phyloP scores from a whole-genome alignment of 345 rosid species.

The Psidium guajava region DNA sequence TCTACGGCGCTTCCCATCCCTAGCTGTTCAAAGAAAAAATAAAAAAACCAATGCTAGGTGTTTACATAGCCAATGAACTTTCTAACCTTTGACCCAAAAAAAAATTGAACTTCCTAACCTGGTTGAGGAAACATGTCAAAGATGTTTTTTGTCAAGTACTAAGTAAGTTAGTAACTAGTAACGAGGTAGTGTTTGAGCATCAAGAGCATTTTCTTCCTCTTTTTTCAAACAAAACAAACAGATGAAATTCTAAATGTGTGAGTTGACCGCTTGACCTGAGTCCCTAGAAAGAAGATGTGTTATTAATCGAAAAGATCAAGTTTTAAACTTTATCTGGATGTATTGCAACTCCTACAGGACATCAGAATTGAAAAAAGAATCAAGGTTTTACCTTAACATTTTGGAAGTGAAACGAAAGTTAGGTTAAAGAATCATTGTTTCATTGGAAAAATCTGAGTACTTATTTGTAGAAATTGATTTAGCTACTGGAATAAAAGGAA shows the following conservation, averaged over 20 bases:
- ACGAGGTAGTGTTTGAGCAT: background rate
- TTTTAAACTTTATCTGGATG: background rate
- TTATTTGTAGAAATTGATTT: background rate
- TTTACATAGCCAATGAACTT: background rate
- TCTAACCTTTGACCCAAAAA: background rate
- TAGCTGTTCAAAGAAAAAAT: constrained; percentile 9
- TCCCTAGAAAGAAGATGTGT: background rate
- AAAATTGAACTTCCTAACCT: background rate
- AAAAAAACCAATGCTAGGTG: background rate
- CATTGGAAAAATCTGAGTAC: background rate
- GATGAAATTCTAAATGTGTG: background rate
- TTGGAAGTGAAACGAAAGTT: background rate
- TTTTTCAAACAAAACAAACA: background rate
- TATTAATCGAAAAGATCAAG: background rate
- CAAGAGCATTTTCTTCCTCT: background rate
- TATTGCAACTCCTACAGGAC: background rate
- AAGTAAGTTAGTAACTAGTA: background rate
- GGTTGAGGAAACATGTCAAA: background rate
- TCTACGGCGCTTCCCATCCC: constrained; percentile 98
- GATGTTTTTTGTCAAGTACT: background rate
- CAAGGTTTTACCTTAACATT: background rate
- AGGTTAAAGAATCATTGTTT: background rate
- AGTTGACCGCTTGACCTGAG: background rate
- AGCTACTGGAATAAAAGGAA: background rate
- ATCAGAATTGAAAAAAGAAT: background rate